A percentile compares a stretch with the other conserved stretches of the same genome.
These are phyloP conservation scores for Pharnaceum exiguum DNA, from an alignment of 148 eudicot species.

Conservation along the genomic window DNA sequence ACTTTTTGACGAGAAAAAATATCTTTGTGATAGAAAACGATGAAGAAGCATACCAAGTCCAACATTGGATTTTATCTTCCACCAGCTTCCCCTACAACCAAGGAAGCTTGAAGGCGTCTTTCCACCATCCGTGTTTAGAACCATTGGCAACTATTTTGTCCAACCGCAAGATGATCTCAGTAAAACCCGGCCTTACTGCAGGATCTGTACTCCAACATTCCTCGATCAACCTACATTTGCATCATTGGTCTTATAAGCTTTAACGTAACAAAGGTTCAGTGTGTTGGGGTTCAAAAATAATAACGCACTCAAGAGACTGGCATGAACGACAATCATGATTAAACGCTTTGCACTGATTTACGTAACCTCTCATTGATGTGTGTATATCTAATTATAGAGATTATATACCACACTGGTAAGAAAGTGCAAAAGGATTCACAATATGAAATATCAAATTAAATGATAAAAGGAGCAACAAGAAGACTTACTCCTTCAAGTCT, in stretches of 20 bases:
- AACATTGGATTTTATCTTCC: neutral
- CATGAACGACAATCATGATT: neutral
- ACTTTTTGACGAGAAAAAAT: too few species aligned
- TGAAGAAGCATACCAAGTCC: conserved; percentile 18
- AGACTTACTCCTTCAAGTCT: conserved; percentile 90
- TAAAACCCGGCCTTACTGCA: conserved; percentile 57
- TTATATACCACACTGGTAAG: neutral
- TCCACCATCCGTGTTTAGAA: conserved; percentile 94
- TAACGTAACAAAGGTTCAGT: neutral
- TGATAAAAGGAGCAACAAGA: conserved; percentile 1
- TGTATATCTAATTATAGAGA: neutral
- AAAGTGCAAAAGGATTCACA: neutral
- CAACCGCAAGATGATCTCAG: conserved; percentile 72
- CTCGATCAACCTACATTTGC: conserved; percentile 62
- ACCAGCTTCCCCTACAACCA: conserved; percentile 41
- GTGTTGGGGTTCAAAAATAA: neutral
- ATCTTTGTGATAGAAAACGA: neutral
- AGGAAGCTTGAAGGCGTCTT: conserved; percentile 91
- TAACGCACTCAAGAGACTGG: neutral
- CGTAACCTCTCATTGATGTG: neutral
- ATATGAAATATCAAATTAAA: neutral
- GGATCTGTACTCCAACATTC: conserved; percentile 66
- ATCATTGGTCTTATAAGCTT: neutral
- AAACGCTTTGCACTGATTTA: neutral
- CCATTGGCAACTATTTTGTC: conserved; percentile 64